These are phyloP conservation scores for Aspergillus quadricinctus DNA, from an alignment of 2,329 filamentous ascomycete genomes.

Conservation along the genomic window DNA sequence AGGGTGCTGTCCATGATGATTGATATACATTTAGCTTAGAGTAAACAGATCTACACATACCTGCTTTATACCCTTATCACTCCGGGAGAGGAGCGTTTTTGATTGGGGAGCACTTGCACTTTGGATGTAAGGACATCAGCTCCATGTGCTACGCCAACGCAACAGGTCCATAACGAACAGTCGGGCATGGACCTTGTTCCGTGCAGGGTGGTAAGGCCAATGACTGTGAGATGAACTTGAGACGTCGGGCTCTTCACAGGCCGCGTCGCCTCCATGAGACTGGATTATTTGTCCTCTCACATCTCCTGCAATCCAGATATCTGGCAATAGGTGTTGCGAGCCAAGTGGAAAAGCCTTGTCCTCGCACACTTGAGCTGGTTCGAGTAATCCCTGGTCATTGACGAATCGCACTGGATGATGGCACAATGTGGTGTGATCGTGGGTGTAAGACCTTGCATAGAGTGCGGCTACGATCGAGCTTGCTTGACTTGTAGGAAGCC, in stretches of 20 bases:
- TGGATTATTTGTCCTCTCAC: not conserved
- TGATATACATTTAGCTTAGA: not conserved
- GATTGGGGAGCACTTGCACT: not conserved
- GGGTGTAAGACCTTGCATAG: not conserved
- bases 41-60: not conserved
- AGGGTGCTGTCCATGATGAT: not conserved
- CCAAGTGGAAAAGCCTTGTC: not conserved
- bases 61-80: not conserved
- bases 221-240: not conserved
- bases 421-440: not conserved
- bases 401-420: not conserved
- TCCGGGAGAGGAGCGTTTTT: not conserved
- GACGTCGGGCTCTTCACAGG: not conserved
- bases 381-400: not conserved
- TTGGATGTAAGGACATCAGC: not conserved
- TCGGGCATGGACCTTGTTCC: not conserved
- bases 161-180: not conserved
- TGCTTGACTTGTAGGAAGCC: not conserved
- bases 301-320: not conserved
- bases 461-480: not conserved
- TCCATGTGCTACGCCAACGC: not conserved
- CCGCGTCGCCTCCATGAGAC: not conserved
- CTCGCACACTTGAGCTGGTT: not conserved
- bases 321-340: not conserved
- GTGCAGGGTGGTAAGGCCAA: not conserved